Conservation (phyloP, 768 basidiomycete genomes). For the Tricholomella constricta region DNA sequence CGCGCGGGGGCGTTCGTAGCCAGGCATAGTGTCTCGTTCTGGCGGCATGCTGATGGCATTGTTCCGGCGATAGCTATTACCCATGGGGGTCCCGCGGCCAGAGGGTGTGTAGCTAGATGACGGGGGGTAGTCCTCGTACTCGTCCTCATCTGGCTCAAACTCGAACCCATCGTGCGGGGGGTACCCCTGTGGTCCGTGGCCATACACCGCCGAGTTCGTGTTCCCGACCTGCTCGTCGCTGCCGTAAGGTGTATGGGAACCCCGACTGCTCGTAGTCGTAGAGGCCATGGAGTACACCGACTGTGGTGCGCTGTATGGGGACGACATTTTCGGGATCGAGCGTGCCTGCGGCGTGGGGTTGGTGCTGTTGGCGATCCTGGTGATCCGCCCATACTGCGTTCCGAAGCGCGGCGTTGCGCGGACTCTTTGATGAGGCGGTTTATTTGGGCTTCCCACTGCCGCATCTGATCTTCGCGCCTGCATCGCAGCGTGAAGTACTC, state of each 20-base stretch:
- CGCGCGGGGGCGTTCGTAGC: constrained; percentile 60
- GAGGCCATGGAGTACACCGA: constrained; percentile 36
- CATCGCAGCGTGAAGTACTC: constrained; percentile 96
- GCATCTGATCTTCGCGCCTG: constrained; percentile 87
- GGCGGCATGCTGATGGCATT: constrained; percentile 60
- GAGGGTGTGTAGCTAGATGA: constrained; percentile 47
- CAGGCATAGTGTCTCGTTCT: constrained; percentile 51
- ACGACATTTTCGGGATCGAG: constrained; percentile 36
- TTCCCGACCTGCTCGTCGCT: constrained; percentile 41
- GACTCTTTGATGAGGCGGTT: constrained; percentile 84
- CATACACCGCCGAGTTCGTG: constrained; percentile 28
- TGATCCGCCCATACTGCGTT: constrained; percentile 46
- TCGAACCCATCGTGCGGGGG: constrained; percentile 71
- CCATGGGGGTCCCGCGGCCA: constrained; percentile 74
- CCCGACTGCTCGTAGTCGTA: constrained; percentile 32
- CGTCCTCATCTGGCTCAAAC: constrained; percentile 69
- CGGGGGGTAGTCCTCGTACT: constrained; percentile 74
- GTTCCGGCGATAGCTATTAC: constrained; percentile 45
- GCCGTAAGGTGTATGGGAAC: constrained; percentile 34
- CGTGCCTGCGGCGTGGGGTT: constrained; percentile 38
- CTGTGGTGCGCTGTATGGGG: constrained; percentile 26
- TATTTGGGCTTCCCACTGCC: constrained; percentile 89
- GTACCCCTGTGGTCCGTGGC: constrained; percentile 54
- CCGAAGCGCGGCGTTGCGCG: constrained; percentile 67
- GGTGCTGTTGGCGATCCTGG: constrained; percentile 56